Evolutionary conservation across 2,329 filamentous ascomycete genomes (phyloP).

Genomic region (Aspergillus spinulosporus): DNA sequence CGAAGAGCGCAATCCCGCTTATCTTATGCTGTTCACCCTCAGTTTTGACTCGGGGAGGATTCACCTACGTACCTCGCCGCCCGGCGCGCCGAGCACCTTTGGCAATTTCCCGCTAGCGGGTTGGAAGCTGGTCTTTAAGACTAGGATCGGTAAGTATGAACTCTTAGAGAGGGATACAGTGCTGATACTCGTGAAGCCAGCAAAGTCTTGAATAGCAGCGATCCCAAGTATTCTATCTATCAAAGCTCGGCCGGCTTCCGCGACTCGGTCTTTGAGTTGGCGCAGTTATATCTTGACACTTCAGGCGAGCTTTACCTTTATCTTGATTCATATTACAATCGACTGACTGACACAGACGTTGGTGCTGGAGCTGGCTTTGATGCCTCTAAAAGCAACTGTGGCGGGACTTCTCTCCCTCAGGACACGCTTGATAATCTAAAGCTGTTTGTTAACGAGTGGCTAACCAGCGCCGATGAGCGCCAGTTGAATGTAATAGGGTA

Average conservation of each 20-base stretch:
- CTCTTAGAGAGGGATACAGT: background rate
- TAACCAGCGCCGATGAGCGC: background rate
- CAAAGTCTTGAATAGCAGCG: background rate
- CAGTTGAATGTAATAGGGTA: slow-evolving; percentile 1
- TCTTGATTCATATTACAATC: background rate
- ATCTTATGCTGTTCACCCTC: slow-evolving; percentile 1
- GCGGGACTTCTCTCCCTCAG: background rate
- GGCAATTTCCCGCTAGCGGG: background rate
- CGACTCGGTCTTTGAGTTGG: background rate
- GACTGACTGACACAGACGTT: background rate
- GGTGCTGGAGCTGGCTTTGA: slow-evolving; percentile 2
- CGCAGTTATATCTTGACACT: background rate
- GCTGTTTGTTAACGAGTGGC: slow-evolving; percentile 4
- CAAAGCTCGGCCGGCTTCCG: background rate
- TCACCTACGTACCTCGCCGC: background rate
- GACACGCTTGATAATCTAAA: slow-evolving; percentile 2
- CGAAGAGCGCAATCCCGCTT: slow-evolving; percentile 1
- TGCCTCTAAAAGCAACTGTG: background rate
- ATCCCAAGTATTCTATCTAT: slow-evolving; percentile 1
- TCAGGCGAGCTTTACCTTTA: background rate
- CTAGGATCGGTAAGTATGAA: slow-evolving; percentile 1
- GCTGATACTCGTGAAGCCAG: background rate
- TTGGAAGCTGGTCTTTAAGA: slow-evolving; percentile 1
- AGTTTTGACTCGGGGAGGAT: background rate
- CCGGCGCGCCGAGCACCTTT: background rate